Conservation (phyloP, 306 rosid genomes). For the Fragaria nilgerrensis region DNA sequence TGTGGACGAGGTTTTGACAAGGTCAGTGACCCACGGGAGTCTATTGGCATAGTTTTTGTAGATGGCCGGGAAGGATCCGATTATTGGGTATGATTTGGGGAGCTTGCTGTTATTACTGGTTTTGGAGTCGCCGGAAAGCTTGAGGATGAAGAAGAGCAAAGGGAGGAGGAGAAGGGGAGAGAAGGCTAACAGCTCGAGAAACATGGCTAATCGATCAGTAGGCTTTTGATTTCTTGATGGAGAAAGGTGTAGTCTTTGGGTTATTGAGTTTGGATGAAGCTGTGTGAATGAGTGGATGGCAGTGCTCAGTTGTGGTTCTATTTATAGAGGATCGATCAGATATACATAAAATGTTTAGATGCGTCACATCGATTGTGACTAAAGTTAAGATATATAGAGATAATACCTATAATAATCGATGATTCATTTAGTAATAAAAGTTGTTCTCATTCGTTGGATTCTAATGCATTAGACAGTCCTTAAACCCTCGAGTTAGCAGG, state of each 20-base stretch:
- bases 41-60: conserved; percentile 38
- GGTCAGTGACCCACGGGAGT: conserved; percentile 53
- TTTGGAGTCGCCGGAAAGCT: neutral
- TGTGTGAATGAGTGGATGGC: too few species aligned
- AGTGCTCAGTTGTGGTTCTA: too few species aligned
- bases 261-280: too few species aligned
- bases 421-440: too few species aligned
- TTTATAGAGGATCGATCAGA: too few species aligned
- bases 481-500: too few species aligned
- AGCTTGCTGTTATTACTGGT: neutral
- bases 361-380: too few species aligned
- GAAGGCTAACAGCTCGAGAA: conserved; percentile 1
- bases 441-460: too few species aligned
- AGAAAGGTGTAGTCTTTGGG: neutral
- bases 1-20: conserved; percentile 43
- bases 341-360: too few species aligned
- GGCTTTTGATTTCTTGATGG: neutral
- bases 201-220: neutral
- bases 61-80: conserved; percentile 45
- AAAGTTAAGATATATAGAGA: too few species aligned
- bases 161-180: conserved; percentile 29
- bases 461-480: too few species aligned
- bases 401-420: too few species aligned
- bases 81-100: conserved; percentile 58
- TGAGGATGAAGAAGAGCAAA: conserved; percentile 1